Base-by-base conservation (phyloP, 176 grass and related monocot genomes). In the Aegilops speltoides region DNA sequence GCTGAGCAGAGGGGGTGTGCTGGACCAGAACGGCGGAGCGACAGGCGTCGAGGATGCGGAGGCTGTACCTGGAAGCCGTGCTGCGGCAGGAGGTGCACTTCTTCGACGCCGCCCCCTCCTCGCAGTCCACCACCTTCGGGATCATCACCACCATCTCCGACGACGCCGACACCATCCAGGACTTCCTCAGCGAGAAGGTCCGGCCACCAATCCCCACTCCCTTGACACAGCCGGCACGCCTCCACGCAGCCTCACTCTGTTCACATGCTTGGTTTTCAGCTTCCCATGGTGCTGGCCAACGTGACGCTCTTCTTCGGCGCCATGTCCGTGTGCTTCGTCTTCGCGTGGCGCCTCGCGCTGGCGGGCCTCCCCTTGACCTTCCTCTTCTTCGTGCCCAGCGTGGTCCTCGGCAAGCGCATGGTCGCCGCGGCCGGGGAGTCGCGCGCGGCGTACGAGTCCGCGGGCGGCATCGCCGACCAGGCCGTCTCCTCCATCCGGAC, bases 131-230 rank as follows among this genome's bases (percentile, higher is more conserved):
- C 64, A 83, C 88, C 29, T 90, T 86, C 73, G 64, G 79, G 2
- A 84, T 94, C 86, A 84, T 94, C 52, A 86, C 92, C 89, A 89
- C 89, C 76, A 82, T 93, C 83, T 89, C 89, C 86, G 77, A 85
- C 86, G 89, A 94, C 69, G 89, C 86, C 80, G 89, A 91, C 83
- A 45, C 87, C 22, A 86, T 94, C 75, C 89, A 94, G 24, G 89
- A 91, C 28, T 85, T 86, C 84, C 74, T 94, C 80, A 78, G 80
- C 80, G 92, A 94, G 85, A 93, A 93, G 87, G 90, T 92, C 48
- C 1, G 31, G 2, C 26, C 25, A 29, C 5, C 14, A 33, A 57
- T 56, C 17, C 6, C 17, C 15, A 0, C 52, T 3, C 19, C 54
- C 54, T 57, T 22, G 16, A 20, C 5, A 56, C 48, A 1, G 16